A percentile compares a stretch with the other conserved stretches of the same genome.
phyloP scores from a whole-genome alignment of 257 asterid genomes.

The Solanum pinnatisectum region DNA sequence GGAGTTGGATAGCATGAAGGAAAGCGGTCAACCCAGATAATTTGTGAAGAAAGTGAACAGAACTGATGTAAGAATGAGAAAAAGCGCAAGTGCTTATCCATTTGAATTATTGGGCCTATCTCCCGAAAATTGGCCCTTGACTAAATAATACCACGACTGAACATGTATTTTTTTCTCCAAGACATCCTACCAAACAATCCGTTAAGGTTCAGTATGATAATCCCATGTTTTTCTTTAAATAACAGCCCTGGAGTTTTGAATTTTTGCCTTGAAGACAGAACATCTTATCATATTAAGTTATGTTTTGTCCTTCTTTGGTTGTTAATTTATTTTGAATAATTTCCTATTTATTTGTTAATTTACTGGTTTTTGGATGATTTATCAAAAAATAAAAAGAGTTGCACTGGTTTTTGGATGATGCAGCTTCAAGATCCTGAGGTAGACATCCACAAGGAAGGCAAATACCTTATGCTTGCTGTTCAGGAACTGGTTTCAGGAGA shows the following conservation, averaged over 20 bases:
- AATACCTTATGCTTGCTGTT: constrained; percentile 83
- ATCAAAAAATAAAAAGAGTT: not conserved
- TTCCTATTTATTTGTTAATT: not conserved
- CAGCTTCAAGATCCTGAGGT: constrained; percentile 76
- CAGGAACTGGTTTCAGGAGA: constrained; percentile 88
- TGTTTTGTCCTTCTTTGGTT: not conserved
- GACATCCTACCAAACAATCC: not conserved
- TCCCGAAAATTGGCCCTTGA: not conserved
- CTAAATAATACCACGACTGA: not conserved
- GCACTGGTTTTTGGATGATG: constrained; percentile 5
- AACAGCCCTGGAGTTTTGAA: not conserved
- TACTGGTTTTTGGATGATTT: not conserved
- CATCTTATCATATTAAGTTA: not conserved
- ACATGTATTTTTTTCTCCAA: not conserved
- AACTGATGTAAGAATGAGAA: not conserved
- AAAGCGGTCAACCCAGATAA: not conserved
- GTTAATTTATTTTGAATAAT: not conserved
- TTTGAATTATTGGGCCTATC: not conserved
- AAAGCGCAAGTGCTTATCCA: not conserved
- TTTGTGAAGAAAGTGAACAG: not conserved
- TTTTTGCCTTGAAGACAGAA: not conserved
- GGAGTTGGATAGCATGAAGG: not conserved
- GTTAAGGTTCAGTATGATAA: not conserved
- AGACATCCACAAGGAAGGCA: constrained; percentile 92
- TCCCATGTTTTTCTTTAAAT: not conserved